Conservation (phyloP, 2,329 filamentous ascomycete species). For the Xylaria sp. region DNA sequence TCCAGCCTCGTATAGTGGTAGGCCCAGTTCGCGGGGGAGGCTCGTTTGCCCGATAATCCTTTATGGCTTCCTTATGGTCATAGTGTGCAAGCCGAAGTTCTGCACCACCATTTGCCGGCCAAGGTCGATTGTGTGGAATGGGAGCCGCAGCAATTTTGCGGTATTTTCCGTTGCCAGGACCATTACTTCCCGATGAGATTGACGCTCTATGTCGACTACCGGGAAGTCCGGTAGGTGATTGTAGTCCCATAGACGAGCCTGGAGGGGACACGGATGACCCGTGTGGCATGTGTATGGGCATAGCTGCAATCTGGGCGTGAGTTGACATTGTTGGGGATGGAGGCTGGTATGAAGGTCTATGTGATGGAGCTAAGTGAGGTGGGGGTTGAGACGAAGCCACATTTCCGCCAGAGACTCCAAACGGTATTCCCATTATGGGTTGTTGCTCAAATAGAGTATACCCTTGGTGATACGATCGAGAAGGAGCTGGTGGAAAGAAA, state of each 20-base stretch:
- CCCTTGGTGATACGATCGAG: conserved; percentile 52
- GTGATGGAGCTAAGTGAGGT: conserved; percentile 26
- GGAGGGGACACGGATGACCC: conserved; percentile 45
- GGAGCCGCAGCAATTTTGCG: conserved; percentile 70
- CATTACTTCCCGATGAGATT: conserved; percentile 47
- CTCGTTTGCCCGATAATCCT: conserved; percentile 66
- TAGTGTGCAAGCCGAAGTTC: conserved; percentile 71
- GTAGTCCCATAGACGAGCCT: conserved; percentile 41
- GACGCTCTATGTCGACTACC: conserved; percentile 50
- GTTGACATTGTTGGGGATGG: conserved; percentile 45
- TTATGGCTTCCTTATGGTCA: conserved; percentile 65
- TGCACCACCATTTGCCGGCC: conserved; percentile 58
- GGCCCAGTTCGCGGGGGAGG: conserved; percentile 67
- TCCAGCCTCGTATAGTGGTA: conserved; percentile 68
- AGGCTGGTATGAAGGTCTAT: conserved; percentile 38
- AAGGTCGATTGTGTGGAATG: conserved; percentile 62
- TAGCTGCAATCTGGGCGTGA: conserved; percentile 43
- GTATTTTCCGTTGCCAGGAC: conserved; percentile 56
- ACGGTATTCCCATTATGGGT: conserved; percentile 44
- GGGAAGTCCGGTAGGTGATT: conserved; percentile 45
- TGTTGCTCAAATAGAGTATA: conserved; percentile 51
- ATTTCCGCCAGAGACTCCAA: conserved; percentile 39
- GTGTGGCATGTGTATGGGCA: conserved; percentile 43
- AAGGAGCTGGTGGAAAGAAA: conserved; percentile 52
- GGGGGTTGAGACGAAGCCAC: conserved; percentile 39